Conservation (phyloP, 352 stramenopile species). For the Phytophthora chlamydospora region DNA sequence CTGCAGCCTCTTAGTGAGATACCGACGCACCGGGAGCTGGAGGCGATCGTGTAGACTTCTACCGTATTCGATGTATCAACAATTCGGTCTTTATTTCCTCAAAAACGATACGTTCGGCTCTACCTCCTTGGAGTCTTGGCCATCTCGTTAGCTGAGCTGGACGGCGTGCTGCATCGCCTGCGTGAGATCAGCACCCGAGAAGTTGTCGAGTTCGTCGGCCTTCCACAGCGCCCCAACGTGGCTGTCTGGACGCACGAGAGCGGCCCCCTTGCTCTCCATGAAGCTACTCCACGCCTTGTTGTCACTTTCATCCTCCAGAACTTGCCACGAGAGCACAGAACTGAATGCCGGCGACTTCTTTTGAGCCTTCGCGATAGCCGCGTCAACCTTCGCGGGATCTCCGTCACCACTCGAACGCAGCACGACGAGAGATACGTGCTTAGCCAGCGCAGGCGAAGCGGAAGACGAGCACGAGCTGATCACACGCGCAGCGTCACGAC, state of each 20-base stretch:
- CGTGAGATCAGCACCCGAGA: conserved; percentile 18
- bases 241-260: conserved; percentile 81
- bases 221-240: conserved; percentile 76
- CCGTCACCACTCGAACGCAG: conserved; percentile 33
- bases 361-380: conserved; percentile 10
- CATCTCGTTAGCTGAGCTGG: conserved; percentile 32
- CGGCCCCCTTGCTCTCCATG: conserved; percentile 32
- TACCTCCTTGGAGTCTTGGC: neutral
- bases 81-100: conserved; percentile 25
- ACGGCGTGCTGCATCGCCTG: conserved; percentile 35
- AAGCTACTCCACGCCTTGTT: conserved; percentile 54
- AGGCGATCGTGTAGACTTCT: conserved; percentile 30
- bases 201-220: conserved; percentile 25
- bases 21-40: conserved; percentile 9
- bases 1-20: conserved; percentile 21
- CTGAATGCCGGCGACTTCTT: conserved; percentile 29
- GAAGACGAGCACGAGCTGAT: conserved; percentile 24
- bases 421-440: conserved; percentile 51
- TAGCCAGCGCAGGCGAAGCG: conserved; percentile 17
- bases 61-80: conserved; percentile 14
- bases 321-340: conserved; percentile 40
- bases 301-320: conserved; percentile 33
- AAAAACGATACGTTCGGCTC: conserved; percentile 8
- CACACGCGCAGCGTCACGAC: conserved; percentile 26
- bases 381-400: conserved; percentile 11